Percentiles rank a stretch among this genome's conserved stretches.
phyloP scores from a whole-genome alignment of 164 flowering plant genomes.

The Hamamelis virginiana region DNA sequence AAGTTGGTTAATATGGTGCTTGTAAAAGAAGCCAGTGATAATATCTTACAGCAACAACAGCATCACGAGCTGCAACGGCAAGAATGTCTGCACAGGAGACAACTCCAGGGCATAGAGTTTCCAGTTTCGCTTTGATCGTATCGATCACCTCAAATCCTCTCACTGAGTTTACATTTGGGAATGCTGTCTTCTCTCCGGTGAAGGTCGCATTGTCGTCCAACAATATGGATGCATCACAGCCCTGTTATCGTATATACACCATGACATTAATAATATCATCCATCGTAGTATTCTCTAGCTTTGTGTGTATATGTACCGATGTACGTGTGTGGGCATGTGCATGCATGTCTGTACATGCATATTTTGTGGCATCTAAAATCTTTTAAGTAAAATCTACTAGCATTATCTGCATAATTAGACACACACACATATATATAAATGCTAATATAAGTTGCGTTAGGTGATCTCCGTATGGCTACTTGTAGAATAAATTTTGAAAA shows the following conservation, averaged over 20 bases:
- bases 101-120: slow-evolving; percentile 20
- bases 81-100: slow-evolving; percentile 47
- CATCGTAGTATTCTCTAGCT: too few species aligned
- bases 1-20: too few species aligned
- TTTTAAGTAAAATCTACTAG: too few species aligned
- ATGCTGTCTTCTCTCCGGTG: slow-evolving; percentile 31
- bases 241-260: background rate
- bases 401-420: too few species aligned
- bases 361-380: too few species aligned
- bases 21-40: too few species aligned
- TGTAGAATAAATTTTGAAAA: too few species aligned
- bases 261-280: background rate
- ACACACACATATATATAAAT: too few species aligned
- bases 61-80: slow-evolving; percentile 41
- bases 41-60: slow-evolving; percentile 30
- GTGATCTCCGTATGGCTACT: too few species aligned
- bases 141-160: slow-evolving; percentile 36
- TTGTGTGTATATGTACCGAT: background rate
- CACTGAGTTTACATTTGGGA: slow-evolving; percentile 25
- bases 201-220: slow-evolving; percentile 20
- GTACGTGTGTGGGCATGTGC: too few species aligned
- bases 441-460: too few species aligned
- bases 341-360: too few species aligned
- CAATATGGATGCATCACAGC: slow-evolving; percentile 17
- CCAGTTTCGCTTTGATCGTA: slow-evolving; percentile 22